phyloP scores from a whole-genome alignment of 352 stramenopile species.

The Phytophthora rubi region DNA sequence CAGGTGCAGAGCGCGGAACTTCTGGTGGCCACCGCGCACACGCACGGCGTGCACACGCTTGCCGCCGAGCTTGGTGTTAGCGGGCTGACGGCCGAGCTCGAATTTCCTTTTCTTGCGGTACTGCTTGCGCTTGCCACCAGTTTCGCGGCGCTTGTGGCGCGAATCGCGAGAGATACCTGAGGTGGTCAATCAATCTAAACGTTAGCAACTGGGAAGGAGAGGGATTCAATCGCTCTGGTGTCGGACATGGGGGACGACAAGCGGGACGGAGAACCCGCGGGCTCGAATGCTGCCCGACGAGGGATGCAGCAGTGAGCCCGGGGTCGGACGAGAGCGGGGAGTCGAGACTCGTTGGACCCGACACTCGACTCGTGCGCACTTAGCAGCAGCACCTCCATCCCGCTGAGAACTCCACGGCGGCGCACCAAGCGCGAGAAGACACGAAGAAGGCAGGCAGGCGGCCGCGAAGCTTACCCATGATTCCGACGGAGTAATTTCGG shows the following conservation, averaged over 20 bases:
- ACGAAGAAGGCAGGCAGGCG: conserved; percentile 9
- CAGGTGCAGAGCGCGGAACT: conserved; percentile 98
- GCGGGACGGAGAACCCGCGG: conserved; percentile 42
- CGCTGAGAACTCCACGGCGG: conserved; percentile 35
- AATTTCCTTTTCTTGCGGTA: conserved; percentile 99
- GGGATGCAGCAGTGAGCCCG: conserved; percentile 90
- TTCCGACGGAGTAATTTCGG: conserved; percentile 89
- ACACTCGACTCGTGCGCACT: conserved; percentile 30
- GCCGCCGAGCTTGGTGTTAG: conserved; percentile 98
- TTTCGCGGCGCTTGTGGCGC: conserved; percentile 99
- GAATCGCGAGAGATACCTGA: conserved; percentile 99
- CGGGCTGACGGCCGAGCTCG: conserved; percentile 97
- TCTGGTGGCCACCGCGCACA: conserved; percentile 97
- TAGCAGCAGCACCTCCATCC: conserved; percentile 45
- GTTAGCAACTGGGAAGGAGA: conserved; percentile 22
- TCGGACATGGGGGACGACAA: conserved; percentile 13
- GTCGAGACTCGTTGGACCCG: conserved; percentile 36
- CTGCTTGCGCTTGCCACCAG: conserved; percentile 97
- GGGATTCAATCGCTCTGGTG: neutral
- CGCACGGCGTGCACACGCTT: conserved; percentile 97
- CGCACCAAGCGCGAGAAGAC: conserved; percentile 8
- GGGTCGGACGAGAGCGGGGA: conserved; percentile 41
- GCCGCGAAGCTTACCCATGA: conserved; percentile 81
- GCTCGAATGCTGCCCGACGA: conserved; percentile 91
- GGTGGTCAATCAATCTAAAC: neutral